A percentile compares a stretch with the other conserved stretches of the same genome.
Conservation (phyloP, 306 rosid species). For the Rubus parviflorus region DNA sequence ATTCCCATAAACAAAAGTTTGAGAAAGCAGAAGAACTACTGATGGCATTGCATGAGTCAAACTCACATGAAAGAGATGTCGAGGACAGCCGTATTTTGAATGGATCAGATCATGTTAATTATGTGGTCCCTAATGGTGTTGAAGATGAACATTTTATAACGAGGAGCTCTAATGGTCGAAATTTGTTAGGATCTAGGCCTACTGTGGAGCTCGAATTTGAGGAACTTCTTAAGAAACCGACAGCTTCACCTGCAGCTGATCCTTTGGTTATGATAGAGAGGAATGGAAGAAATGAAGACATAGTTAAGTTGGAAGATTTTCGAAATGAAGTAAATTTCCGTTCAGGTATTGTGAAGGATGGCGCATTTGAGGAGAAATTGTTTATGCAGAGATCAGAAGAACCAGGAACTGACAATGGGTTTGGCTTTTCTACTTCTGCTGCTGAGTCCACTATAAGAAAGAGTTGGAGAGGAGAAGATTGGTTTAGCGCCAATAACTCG, state of each 20-base stretch:
- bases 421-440: slow-evolving; percentile 43
- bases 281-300: slow-evolving; percentile 40
- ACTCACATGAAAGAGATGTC: not conserved
- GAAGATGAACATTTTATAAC: slow-evolving; percentile 42
- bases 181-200: slow-evolving; percentile 23
- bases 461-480: slow-evolving; percentile 42
- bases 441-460: slow-evolving; percentile 41
- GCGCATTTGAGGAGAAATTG: slow-evolving; percentile 31
- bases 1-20: slow-evolving; percentile 39
- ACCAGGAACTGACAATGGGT: slow-evolving; percentile 26
- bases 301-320: slow-evolving; percentile 38
- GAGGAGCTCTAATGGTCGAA: slow-evolving; percentile 39
- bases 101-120: slow-evolving; percentile 23
- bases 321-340: slow-evolving; percentile 29
- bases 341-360: slow-evolving; percentile 36
- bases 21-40: slow-evolving; percentile 44
- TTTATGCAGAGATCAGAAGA: slow-evolving; percentile 38
- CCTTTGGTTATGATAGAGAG: slow-evolving; percentile 40
- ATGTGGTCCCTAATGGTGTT: slow-evolving; percentile 32
- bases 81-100: slow-evolving; percentile 7
- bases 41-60: slow-evolving; percentile 39
- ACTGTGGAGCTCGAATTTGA: slow-evolving; percentile 36
- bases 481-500: slow-evolving; percentile 47
- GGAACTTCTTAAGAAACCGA: slow-evolving; percentile 36
- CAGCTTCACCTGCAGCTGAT: slow-evolving; percentile 40